Percentiles rank a stretch among this genome's conserved stretches.
These are phyloP conservation scores for Hura crepitans DNA, from an alignment of 441 rosid genomes.

Conservation along the genomic window DNA sequence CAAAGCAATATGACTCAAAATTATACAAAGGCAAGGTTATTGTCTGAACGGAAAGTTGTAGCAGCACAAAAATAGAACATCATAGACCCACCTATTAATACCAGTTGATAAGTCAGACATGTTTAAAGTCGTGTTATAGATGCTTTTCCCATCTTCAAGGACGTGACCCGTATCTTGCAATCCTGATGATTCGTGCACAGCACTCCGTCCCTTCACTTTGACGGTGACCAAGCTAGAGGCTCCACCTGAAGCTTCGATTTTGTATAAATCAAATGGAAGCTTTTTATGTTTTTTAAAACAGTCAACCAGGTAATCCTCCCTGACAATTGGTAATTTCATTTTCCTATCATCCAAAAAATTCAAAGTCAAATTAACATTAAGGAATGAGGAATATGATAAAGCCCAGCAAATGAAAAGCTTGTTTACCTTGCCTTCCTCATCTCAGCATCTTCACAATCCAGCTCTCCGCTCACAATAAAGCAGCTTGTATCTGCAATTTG, in stretches of 20 bases:
- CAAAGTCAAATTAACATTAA: conserved; percentile 19
- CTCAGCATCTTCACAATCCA: conserved; percentile 55
- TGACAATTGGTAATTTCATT: conserved; percentile 75
- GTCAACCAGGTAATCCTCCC: conserved; percentile 80
- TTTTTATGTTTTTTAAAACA: conserved; percentile 70
- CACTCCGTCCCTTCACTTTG: conserved; percentile 90
- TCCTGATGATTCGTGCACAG: conserved; percentile 93
- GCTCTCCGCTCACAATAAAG: conserved; percentile 63
- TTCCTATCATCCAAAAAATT: conserved; percentile 50
- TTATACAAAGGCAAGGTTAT: conserved; percentile 9
- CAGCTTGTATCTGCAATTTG: conserved; percentile 70
- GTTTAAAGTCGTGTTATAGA: conserved; percentile 90
- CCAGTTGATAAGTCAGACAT: conserved; percentile 95
- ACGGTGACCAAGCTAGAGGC: conserved; percentile 63
- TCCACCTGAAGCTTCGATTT: conserved; percentile 65
- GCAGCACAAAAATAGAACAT: conserved; percentile 5
- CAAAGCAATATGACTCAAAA: conserved; percentile 1
- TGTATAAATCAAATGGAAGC: conserved; percentile 73
- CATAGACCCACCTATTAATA: conserved; percentile 55
- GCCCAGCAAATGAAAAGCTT: conserved; percentile 23
- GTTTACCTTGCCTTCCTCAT: conserved; percentile 77
- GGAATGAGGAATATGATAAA: conserved; percentile 17
- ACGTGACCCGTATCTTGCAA: conserved; percentile 91
- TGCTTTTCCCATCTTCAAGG: conserved; percentile 81
- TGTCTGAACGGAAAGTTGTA: conserved; percentile 6